These are phyloP conservation scores for Neurospora sp. DNA, from an alignment of 495 filamentous ascomycete genomes.

Conservation along the genomic window DNA sequence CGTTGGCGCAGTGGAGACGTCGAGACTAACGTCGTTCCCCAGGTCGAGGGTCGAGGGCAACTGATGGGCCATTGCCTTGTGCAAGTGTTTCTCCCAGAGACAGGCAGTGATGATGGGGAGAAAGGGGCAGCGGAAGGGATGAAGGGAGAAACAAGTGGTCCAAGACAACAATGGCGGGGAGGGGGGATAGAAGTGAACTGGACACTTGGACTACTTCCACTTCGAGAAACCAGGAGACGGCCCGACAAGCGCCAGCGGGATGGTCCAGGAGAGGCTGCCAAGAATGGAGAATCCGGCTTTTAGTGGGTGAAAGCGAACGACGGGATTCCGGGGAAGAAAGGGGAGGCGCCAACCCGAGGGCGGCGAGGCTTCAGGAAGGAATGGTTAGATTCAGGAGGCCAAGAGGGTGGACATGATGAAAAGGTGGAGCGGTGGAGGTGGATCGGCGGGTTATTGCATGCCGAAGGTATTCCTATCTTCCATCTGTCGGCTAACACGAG, in stretches of 20 bases:
- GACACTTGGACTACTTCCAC: background rate
- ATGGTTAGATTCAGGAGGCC: background rate
- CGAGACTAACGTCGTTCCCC: slow-evolving; percentile 10
- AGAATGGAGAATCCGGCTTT: background rate
- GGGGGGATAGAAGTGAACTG: background rate
- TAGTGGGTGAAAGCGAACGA: background rate
- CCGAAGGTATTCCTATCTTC: background rate
- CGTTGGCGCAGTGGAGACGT: slow-evolving; percentile 40
- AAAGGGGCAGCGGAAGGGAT: background rate
- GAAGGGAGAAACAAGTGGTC: background rate
- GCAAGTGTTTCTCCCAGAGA: background rate
- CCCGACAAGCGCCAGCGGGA: background rate
- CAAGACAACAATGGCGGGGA: background rate
- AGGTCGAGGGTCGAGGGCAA: slow-evolving; percentile 8
- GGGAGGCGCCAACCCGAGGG: background rate
- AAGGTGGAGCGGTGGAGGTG: background rate
- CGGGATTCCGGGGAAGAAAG: background rate
- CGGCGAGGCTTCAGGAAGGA: background rate
- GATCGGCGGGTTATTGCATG: background rate
- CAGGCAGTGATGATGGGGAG: background rate
- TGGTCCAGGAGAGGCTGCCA: background rate
- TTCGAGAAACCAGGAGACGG: background rate
- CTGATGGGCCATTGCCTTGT: background rate
- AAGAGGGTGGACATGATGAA: background rate
- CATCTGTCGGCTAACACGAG: background rate